Percentiles rank a stretch among this genome's conserved stretches.
phyloP scores from a whole-genome alignment of 495 filamentous ascomycete genomes.

The Rostrohypoxylon terebratum region DNA sequence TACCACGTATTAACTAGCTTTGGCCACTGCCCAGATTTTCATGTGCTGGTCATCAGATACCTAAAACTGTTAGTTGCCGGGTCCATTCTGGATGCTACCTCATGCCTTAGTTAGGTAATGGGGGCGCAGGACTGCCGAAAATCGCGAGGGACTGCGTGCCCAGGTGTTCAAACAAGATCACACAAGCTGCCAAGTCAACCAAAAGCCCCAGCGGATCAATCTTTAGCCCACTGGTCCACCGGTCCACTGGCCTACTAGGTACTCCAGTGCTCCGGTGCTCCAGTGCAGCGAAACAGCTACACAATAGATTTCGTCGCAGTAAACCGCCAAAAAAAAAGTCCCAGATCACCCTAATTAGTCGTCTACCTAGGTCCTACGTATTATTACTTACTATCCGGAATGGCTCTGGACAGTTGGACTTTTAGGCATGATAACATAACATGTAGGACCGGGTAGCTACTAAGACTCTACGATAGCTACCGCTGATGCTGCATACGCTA shows the following conservation, averaged over 20 bases:
- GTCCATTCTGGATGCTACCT: conserved; percentile 22
- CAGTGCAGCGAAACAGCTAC: neutral
- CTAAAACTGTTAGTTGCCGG: conserved; percentile 24
- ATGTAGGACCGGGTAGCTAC: too few relatives aligned
- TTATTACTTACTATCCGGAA: neutral
- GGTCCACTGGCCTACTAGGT: too few relatives aligned
- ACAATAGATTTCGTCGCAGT: conserved; percentile 16
- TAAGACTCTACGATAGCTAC: conserved; percentile 10
- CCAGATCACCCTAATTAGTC: conserved; percentile 24
- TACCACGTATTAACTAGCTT: conserved; percentile 34
- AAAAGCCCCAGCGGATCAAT: conserved; percentile 7
- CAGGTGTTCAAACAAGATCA: conserved; percentile 7
- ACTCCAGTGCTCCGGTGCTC: neutral
- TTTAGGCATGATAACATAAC: neutral
- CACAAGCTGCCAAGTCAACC: neutral
- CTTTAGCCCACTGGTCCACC: neutral
- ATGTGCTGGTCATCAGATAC: conserved; percentile 35
- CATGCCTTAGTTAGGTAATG: conserved; percentile 27
- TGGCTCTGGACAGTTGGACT: conserved; percentile 19
- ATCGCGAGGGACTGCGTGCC: neutral
- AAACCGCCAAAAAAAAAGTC: conserved; percentile 33
- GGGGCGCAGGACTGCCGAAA: conserved; percentile 32
- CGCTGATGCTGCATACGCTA: neutral
- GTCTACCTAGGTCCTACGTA: too few relatives aligned
- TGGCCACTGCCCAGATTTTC: conserved; percentile 28